phyloP scores from a whole-genome alignment of 306 rosid genomes.

The Senna siamea region DNA sequence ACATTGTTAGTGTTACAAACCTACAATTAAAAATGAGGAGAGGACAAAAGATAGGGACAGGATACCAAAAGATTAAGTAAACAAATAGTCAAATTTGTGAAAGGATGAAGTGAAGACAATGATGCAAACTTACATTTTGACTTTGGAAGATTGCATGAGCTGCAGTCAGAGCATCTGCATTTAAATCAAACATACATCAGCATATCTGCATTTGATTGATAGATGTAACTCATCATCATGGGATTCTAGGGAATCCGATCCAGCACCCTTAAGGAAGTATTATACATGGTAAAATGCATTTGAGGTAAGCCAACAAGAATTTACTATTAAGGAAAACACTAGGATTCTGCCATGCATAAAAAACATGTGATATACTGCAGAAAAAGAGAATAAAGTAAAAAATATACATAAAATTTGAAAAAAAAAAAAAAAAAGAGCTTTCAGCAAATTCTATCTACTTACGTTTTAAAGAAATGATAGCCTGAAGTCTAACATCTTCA shows the following conservation, averaged over 20 bases:
- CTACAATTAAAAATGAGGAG: slow-evolving; percentile 1
- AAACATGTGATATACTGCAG: slow-evolving; percentile 5
- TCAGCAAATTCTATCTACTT: slow-evolving; percentile 45
- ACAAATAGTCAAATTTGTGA: not conserved
- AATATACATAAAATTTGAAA: slow-evolving; percentile 22
- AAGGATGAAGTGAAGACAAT: not conserved
- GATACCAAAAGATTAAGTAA: slow-evolving; percentile 21
- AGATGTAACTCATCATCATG: not conserved
- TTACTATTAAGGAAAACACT: slow-evolving; percentile 1
- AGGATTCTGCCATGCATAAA: slow-evolving; percentile 22
- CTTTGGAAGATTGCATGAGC: slow-evolving; percentile 76
- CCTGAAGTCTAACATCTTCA: slow-evolving; percentile 99
- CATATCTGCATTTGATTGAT: slow-evolving; percentile 7
- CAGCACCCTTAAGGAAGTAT: slow-evolving; percentile 21
- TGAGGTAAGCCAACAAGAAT: slow-evolving; percentile 26
- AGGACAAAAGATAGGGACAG: not conserved
- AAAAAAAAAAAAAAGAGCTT: not conserved
- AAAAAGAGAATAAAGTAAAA: slow-evolving; percentile 13
- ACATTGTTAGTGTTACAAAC: slow-evolving; percentile 3
- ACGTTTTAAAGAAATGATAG: slow-evolving; percentile 84
- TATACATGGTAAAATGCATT: slow-evolving; percentile 21
- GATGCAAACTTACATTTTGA: slow-evolving; percentile 65
- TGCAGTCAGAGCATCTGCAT: slow-evolving; percentile 82
- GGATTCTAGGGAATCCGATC: slow-evolving; percentile 9
- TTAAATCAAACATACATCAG: slow-evolving; percentile 42